phyloP scores from a whole-genome alignment of 1,284 basidiomycete genomes.

The Ceratobasidium sp. region DNA sequence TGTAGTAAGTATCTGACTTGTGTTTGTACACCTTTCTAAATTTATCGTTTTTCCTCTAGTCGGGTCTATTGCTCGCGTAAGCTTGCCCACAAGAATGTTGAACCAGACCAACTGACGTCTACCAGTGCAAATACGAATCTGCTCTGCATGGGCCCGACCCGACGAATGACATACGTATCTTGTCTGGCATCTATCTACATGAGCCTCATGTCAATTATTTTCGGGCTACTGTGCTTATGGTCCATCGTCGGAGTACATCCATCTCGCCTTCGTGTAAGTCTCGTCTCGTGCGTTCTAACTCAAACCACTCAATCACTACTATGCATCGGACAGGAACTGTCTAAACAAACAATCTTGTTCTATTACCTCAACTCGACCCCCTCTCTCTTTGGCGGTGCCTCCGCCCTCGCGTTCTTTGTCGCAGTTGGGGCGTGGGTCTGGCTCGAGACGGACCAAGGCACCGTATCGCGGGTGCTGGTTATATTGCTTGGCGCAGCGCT shows the following conservation, averaged over 20 bases:
- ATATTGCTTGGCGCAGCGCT: slow-evolving; percentile 44
- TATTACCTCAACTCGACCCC: slow-evolving; percentile 46
- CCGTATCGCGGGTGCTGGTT: slow-evolving; percentile 29
- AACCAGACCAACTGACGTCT: not conserved
- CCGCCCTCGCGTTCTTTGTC: slow-evolving; percentile 47
- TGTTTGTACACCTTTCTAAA: not conserved
- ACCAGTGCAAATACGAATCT: slow-evolving; percentile 42
- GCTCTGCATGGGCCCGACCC: slow-evolving; percentile 41
- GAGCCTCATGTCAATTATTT: slow-evolving; percentile 47
- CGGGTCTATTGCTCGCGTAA: slow-evolving; percentile 46
- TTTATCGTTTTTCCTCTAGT: slow-evolving; percentile 6
- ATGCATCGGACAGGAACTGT: slow-evolving; percentile 22
- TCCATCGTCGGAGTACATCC: slow-evolving; percentile 44
- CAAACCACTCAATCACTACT: not conserved
- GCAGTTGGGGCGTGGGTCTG: slow-evolving; percentile 47
- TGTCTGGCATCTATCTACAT: slow-evolving; percentile 44
- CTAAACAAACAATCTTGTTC: slow-evolving; percentile 40
- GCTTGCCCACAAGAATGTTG: not conserved
- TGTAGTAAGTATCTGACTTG: slow-evolving; percentile 1
- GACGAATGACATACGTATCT: slow-evolving; percentile 44
- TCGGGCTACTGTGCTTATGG: slow-evolving; percentile 47
- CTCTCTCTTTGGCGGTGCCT: slow-evolving; percentile 44
- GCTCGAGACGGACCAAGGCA: slow-evolving; percentile 38
- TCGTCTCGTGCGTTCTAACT: not conserved
- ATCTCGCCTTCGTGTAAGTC: slow-evolving; percentile 38